Evolutionary conservation across 2,329 filamentous ascomycete species (phyloP).

Genomic region (Fusarium sp.): DNA sequence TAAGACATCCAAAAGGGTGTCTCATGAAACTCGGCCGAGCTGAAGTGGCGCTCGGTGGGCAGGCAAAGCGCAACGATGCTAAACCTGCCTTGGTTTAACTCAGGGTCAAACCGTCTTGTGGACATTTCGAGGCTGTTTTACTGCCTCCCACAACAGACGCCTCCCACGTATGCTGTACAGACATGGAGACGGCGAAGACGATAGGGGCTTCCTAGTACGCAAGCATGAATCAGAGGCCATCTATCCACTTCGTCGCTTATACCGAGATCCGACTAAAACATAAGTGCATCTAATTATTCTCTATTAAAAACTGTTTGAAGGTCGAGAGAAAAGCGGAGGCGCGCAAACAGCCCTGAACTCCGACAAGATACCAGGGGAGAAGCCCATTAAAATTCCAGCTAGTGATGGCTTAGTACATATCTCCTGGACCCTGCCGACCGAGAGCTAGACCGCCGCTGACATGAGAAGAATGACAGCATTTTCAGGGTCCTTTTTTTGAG

Average conservation of each 20-base stretch:
- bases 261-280: constrained; percentile 16
- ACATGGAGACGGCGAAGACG: neutral
- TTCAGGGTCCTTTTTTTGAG: constrained; percentile 37
- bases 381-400: constrained; percentile 19
- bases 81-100: constrained; percentile 7
- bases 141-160: constrained; percentile 20
- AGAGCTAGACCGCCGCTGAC: constrained; percentile 20
- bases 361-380: constrained; percentile 12
- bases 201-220: constrained; percentile 6
- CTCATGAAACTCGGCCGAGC: constrained; percentile 19
- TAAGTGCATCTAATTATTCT: neutral
- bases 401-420: constrained; percentile 4
- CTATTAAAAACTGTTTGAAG: neutral
- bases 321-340: constrained; percentile 21
- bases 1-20: neutral
- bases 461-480: constrained; percentile 34
- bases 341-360: constrained; percentile 25
- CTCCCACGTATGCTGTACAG: neutral
- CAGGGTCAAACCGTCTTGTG: constrained; percentile 8
- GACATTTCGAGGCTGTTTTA: constrained; percentile 19
- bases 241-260: constrained; percentile 6
- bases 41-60: constrained; percentile 12
- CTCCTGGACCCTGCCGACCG: constrained; percentile 11
- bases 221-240: constrained; percentile 15
- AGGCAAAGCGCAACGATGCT: neutral